phyloP scores from a whole-genome alignment of 2,329 filamentous ascomycete species.

The Camptophora hylomeconis region DNA sequence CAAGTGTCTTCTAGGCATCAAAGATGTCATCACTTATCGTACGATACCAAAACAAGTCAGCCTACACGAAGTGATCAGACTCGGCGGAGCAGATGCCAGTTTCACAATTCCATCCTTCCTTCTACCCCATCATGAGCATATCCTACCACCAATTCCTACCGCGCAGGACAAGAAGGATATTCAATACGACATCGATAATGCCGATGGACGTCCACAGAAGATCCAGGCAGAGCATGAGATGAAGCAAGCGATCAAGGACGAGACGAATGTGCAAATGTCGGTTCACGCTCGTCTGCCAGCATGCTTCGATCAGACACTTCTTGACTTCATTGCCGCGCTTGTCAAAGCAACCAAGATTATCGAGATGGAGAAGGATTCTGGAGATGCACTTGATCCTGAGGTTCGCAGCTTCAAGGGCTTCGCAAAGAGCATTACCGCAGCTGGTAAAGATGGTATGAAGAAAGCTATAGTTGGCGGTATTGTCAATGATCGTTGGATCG shows the following conservation, averaged over 20 bases:
- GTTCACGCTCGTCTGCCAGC: slow-evolving; percentile 38
- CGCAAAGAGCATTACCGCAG: slow-evolving; percentile 1
- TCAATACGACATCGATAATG: slow-evolving; percentile 26
- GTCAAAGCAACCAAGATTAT: slow-evolving; percentile 47
- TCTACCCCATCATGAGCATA: slow-evolving; percentile 42
- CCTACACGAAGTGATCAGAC: slow-evolving; percentile 35
- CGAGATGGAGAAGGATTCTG: slow-evolving; percentile 37
- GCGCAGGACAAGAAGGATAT: slow-evolving; percentile 21
- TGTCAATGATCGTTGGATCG: slow-evolving; percentile 43
- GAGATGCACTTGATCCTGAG: slow-evolving; percentile 17
- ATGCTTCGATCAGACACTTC: slow-evolving; percentile 37
- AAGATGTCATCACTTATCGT: slow-evolving; percentile 38
- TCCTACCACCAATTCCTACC: slow-evolving; percentile 31
- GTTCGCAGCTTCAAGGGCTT: slow-evolving; percentile 4
- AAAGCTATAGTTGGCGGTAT: slow-evolving; percentile 33
- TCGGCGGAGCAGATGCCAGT: slow-evolving; percentile 38
- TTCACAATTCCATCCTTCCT: slow-evolving; percentile 37
- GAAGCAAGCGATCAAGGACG: slow-evolving; percentile 31
- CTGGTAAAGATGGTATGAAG: slow-evolving; percentile 32
- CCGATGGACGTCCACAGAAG: slow-evolving; percentile 31
- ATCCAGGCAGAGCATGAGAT: slow-evolving; percentile 29
- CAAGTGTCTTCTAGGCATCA: slow-evolving; percentile 30
- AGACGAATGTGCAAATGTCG: slow-evolving; percentile 34
- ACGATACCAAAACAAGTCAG: slow-evolving; percentile 29
- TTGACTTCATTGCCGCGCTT: slow-evolving; percentile 41